phyloP scores from a whole-genome alignment of 192 early-diverging fungal species.

The Coemansia sp. region DNA sequence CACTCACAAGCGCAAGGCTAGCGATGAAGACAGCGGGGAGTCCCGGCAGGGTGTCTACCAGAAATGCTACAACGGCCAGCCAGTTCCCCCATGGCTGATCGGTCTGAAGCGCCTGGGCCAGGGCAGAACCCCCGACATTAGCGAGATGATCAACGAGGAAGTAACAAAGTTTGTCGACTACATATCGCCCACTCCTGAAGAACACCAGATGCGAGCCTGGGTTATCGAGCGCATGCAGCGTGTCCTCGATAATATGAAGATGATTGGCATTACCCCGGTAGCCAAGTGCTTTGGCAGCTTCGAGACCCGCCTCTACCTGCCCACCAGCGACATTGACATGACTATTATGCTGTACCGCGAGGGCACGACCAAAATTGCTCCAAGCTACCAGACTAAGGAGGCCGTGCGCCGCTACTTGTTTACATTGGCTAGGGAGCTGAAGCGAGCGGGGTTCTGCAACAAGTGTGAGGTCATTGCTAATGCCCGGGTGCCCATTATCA shows the following conservation, averaged over 20 bases:
- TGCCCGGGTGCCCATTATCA: conserved; percentile 90
- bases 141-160: conserved; percentile 60
- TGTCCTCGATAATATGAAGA: conserved; percentile 35
- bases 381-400: conserved; percentile 22
- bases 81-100: conserved; percentile 49
- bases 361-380: conserved; percentile 8
- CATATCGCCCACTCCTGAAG: conserved; percentile 77
- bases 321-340: conserved; percentile 75
- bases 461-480: conserved; percentile 60
- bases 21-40: conserved; percentile 2
- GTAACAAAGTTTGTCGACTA: conserved; percentile 74
- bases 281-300: conserved; percentile 82
- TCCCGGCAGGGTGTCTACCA: conserved; percentile 1
- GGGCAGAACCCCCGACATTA: conserved; percentile 41
- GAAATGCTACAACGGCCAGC: conserved; percentile 44
- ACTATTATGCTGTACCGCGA: conserved; percentile 38
- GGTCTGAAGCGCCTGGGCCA: conserved; percentile 27
- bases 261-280: conserved; percentile 23
- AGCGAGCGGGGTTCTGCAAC: conserved; percentile 39
- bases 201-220: conserved; percentile 72
- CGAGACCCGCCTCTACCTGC: conserved; percentile 81
- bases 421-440: conserved; percentile 52
- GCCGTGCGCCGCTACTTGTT: conserved; percentile 35
- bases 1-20: conserved; percentile 10
- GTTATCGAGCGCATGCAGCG: conserved; percentile 65